Evolutionary conservation across 2,329 filamentous ascomycete genomes (phyloP), one percentile per base, ranked within the genome.

Genomic region (Colletotrichum shisoi): DNA sequence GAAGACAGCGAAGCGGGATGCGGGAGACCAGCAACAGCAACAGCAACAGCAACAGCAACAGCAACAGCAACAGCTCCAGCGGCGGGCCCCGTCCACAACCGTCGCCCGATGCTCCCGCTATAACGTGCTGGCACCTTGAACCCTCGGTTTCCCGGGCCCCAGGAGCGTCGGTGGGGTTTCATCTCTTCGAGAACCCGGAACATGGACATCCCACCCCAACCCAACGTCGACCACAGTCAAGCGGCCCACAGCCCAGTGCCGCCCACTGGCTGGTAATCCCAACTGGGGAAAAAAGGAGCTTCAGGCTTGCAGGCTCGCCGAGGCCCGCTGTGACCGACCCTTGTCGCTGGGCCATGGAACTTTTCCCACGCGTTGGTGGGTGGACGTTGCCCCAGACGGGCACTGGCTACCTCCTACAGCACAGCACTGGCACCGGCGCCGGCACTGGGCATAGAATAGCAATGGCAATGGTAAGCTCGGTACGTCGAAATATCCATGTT

Each of bases 61-160:
- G 21, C 17, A 49, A 27, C 64, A 64, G 64, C 61, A 67, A 58
- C 64, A 64, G 60, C 54, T 67, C 54, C 60, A 58, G 37, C 59
- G 52, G 59, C 42, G 42, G 27, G 19, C 13, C 42, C 54, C 54
- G 27, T 45, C 48, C 48, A 6, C 17, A 52, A 37, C 21, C 11
- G 27, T 52, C 48, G 8, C 17, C 27, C 48, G 27, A 19, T 21
- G 17, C 27, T n/a, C 15, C 27, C 48, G 34, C 24, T 48, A 24
- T 12, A 24, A 49, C 24, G 42, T 46, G 54, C 42, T 24, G 39
- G n/a, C 53, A 44, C 27, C 27, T 31, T 31, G 27, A 31, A 31
- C 27, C 8, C 27, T 8, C 40, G 54, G 40, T 37, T 57, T 2
- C 9, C 19, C 24, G 37, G 37, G 6, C 17, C 4, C 39, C 21